phyloP scores from a whole-genome alignment of 768 basidiomycete species.

The Sporobolomyces roseus region DNA sequence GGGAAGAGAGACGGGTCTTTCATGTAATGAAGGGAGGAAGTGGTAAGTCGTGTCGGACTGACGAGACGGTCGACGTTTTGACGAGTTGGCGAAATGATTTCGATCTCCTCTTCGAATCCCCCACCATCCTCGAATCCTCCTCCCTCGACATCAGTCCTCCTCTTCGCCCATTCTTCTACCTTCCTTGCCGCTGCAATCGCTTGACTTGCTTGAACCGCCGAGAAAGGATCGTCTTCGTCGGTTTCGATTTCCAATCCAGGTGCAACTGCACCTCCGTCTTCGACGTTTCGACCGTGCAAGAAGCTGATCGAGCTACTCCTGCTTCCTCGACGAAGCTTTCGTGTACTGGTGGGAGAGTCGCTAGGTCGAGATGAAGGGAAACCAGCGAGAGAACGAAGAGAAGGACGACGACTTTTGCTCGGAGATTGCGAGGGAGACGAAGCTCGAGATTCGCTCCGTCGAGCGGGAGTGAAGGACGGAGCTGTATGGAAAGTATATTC shows the following conservation, averaged over 20 bases:
- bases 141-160: background rate
- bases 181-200: slow-evolving; percentile 4
- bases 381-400: background rate
- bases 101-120: slow-evolving; percentile 15
- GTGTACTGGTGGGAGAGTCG: background rate
- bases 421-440: background rate
- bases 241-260: slow-evolving; percentile 24
- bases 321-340: background rate
- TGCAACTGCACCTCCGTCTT: background rate
- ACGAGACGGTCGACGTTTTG: background rate
- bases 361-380: background rate
- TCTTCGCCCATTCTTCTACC: slow-evolving; percentile 13
- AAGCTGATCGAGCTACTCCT: slow-evolving; percentile 5
- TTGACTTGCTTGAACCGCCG: background rate
- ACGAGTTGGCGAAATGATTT: slow-evolving; percentile 7
- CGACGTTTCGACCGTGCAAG: background rate
- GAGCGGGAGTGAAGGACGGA: background rate
- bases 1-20: background rate
- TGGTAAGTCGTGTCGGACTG: background rate
- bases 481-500: slow-evolving; percentile 4
- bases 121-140: background rate
- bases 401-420: background rate
- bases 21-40: background rate
- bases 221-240: slow-evolving; percentile 33
- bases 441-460: background rate